A percentile compares a stretch with the other conserved stretches of the same genome.
phyloP scores from a whole-genome alignment of 164 flowering plant genomes.

The Pachysandra terminalis region DNA sequence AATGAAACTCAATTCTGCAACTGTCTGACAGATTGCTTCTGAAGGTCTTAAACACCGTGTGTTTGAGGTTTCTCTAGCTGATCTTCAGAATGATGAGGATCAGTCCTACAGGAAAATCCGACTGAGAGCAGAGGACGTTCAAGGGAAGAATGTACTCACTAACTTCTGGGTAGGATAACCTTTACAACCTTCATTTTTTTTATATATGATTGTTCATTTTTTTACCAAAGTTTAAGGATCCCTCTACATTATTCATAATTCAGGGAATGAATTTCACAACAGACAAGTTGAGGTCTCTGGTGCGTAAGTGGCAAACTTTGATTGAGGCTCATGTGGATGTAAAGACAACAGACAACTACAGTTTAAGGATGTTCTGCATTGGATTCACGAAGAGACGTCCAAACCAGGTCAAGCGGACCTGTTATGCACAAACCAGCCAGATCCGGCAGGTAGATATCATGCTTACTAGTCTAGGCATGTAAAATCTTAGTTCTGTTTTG shows the following conservation, averaged over 20 bases:
- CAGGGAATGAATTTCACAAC: constrained; percentile 42
- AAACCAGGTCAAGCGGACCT: constrained; percentile 38
- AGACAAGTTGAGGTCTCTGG: constrained; percentile 38
- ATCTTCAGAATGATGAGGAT: constrained; percentile 38
- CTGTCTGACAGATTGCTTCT: constrained; percentile 32
- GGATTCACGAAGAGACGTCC: constrained; percentile 40
- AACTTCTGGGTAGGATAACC: constrained; percentile 30
- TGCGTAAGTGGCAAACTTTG: constrained; percentile 45
- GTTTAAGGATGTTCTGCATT: constrained; percentile 33
- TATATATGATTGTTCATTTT: not conserved
- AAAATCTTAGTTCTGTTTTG: not conserved
- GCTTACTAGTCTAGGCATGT: not conserved
- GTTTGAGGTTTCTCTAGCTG: constrained; percentile 34
- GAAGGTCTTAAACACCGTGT: constrained; percentile 41
- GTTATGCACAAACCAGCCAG: constrained; percentile 38
- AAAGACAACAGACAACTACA: constrained; percentile 35
- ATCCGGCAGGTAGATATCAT: constrained; percentile 27
- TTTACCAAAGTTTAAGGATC: too few relatives aligned
- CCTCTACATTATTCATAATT: too few relatives aligned
- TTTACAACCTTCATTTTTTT: not conserved
- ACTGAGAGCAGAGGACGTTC: constrained; percentile 35
- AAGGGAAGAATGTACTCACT: constrained; percentile 38
- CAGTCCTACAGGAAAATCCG: constrained; percentile 38
- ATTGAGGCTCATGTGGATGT: constrained; percentile 43
- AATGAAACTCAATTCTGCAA: too few relatives aligned